Evolutionary conservation across 768 basidiomycete genomes (phyloP).

Genomic region (Holtermannia corniformis): DNA sequence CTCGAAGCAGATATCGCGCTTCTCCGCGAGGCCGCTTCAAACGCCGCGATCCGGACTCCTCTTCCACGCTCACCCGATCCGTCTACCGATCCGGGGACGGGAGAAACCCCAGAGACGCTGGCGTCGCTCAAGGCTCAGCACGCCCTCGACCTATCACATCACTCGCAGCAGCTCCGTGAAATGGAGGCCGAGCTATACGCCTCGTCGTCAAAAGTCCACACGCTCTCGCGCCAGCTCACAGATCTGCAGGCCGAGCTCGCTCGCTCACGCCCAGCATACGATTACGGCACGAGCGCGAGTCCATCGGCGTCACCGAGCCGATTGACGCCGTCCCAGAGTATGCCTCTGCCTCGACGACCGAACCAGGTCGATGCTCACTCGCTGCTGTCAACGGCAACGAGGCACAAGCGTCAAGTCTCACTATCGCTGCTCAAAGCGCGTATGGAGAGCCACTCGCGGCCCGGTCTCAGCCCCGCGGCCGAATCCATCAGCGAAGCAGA

Average conservation of each 20-base stretch:
- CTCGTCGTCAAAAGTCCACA: constrained; percentile 19
- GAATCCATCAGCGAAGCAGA: neutral
- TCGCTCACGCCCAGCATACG: too few species aligned
- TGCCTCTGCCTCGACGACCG: constrained; percentile 11
- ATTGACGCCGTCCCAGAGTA: neutral
- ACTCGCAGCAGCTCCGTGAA: constrained; percentile 14
- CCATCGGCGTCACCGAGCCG: neutral
- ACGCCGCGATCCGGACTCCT: neutral
- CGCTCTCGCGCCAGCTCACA: constrained; percentile 26
- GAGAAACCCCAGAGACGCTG: neutral
- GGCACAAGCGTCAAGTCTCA: constrained; percentile 38
- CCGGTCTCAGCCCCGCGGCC: neutral
- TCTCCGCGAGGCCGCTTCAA: neutral
- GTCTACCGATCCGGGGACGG: too few species aligned
- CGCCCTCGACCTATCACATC: constrained; percentile 18
- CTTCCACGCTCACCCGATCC: too few species aligned
- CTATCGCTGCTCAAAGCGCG: constrained; percentile 35
- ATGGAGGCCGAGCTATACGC: constrained; percentile 25
- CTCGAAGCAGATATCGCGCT: neutral
- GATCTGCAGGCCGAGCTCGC: constrained; percentile 27
- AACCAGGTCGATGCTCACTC: neutral
- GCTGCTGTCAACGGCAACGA: constrained; percentile 28
- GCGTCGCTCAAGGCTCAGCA: neutral
- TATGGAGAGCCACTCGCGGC: constrained; percentile 19
- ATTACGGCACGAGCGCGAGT: neutral